Percentiles rank a stretch among this genome's conserved stretches.
phyloP scores from a whole-genome alignment of 163 green algal species.

The Chloroidium sp. region DNA sequence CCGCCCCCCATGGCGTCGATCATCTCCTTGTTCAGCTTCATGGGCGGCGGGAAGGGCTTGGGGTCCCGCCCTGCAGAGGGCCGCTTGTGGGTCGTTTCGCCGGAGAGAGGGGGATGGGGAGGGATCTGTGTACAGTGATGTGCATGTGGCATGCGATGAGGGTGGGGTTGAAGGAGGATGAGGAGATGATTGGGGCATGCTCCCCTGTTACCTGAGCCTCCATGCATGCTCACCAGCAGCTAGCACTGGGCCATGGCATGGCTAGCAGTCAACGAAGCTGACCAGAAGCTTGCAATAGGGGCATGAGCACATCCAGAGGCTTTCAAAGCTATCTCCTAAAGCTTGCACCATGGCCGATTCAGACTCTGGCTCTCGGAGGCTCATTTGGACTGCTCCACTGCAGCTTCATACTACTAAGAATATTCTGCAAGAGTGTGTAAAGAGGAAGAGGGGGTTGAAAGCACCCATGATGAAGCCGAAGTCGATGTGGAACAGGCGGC shows the following conservation, averaged over 20 bases:
- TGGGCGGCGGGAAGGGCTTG: constrained; percentile 92
- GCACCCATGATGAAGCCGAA: constrained; percentile 70
- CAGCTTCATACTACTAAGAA: neutral
- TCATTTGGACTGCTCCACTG: no score
- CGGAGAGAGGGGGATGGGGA: no score
- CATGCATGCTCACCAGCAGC: no score
- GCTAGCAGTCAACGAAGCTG: no score
- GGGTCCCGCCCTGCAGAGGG: constrained; percentile 68
- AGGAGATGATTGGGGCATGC: no score
- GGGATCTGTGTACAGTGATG: no score
- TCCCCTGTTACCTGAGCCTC: neutral
- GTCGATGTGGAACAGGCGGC: constrained; percentile 95
- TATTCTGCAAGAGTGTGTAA: neutral
- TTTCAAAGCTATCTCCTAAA: no score
- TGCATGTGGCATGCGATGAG: neutral
- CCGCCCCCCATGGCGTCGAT: constrained; percentile 88
- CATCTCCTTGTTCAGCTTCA: constrained; percentile 85
- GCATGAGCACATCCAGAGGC: no score
- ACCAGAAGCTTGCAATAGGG: no score
- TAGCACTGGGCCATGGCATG: no score
- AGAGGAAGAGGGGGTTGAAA: neutral
- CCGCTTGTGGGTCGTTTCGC: neutral
- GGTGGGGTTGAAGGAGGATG: neutral
- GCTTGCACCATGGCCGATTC: no score
- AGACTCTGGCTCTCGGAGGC: no score